These are phyloP conservation scores for Hemerocallis citrina DNA, from an alignment of 106 monocot genomes.

Conservation along the genomic window DNA sequence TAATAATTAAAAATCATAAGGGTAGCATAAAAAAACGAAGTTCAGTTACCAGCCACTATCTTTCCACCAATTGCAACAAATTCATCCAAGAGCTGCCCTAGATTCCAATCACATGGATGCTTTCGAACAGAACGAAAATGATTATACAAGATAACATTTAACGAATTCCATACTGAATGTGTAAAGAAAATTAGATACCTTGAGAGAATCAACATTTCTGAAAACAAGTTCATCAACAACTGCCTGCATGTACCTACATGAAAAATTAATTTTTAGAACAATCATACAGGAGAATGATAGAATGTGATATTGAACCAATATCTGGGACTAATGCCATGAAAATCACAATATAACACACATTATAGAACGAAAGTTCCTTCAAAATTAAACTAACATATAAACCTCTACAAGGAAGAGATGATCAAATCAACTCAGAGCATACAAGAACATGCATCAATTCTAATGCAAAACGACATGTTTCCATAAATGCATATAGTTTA, in stretches of 20 bases:
- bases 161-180: not conserved
- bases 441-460: not conserved
- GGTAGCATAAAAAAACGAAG: not conserved
- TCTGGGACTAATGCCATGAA: not conserved
- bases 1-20: not conserved
- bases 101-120: constrained; percentile 74
- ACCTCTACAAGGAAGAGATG: too few species aligned
- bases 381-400: too few species aligned
- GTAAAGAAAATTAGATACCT: constrained; percentile 29
- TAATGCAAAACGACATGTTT: not conserved
- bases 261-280: not conserved
- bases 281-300: not conserved
- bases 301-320: not conserved
- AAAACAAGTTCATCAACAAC: constrained; percentile 89
- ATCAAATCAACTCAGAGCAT: too few species aligned
- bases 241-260: constrained; percentile 94
- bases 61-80: constrained; percentile 63
- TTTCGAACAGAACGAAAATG: constrained; percentile 11
- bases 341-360: not conserved
- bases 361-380: too few species aligned
- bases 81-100: constrained; percentile 65
- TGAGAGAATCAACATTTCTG: constrained; percentile 48
- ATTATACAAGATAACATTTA: constrained; percentile 3
- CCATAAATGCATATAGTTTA: not conserved
- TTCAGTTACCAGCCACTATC: constrained; percentile 49